Percentiles rank a stretch among this genome's conserved stretches.
Conservation (phyloP, 345 rosid species). For the Pistacia atlantica region DNA sequence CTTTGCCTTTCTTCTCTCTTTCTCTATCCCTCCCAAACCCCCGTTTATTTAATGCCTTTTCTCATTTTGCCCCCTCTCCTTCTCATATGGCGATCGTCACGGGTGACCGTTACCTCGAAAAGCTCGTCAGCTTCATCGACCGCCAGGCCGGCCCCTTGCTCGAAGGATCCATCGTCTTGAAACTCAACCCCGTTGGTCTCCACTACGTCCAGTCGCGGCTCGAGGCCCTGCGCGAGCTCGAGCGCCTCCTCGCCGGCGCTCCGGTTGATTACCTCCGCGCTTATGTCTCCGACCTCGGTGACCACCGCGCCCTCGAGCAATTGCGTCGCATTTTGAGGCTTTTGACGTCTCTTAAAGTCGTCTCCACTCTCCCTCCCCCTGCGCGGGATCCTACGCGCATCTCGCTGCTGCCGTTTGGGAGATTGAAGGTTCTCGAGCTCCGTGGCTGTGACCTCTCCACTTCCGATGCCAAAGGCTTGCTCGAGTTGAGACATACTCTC, state of each 20-base stretch:
- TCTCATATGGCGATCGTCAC: slow-evolving; percentile 81
- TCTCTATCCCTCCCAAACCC: slow-evolving; percentile 35
- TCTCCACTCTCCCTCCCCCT: slow-evolving; percentile 73
- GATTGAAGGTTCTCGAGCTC: slow-evolving; percentile 78
- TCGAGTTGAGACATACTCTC: slow-evolving; percentile 80
- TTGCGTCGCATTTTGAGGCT: slow-evolving; percentile 83
- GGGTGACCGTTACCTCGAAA: slow-evolving; percentile 91
- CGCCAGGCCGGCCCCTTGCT: slow-evolving; percentile 66
- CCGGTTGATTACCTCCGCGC: slow-evolving; percentile 98
- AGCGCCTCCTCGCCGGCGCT: slow-evolving; percentile 79
- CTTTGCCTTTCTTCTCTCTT: slow-evolving; percentile 25
- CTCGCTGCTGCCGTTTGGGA: slow-evolving; percentile 75
- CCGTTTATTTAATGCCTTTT: slow-evolving; percentile 24
- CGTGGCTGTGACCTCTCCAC: slow-evolving; percentile 94
- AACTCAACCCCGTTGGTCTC: slow-evolving; percentile 93
- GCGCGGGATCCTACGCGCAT: slow-evolving; percentile 91
- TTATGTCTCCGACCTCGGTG: slow-evolving; percentile 93
- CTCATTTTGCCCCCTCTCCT: background rate
- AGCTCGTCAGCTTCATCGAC: slow-evolving; percentile 80
- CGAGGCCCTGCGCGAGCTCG: slow-evolving; percentile 87
- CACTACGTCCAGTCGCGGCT: slow-evolving; percentile 93
- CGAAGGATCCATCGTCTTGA: slow-evolving; percentile 69
- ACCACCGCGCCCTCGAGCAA: slow-evolving; percentile 95
- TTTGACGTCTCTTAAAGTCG: slow-evolving; percentile 80
- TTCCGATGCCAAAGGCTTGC: slow-evolving; percentile 88